Percentiles rank a stretch among this genome's conserved stretches.
Evolutionary conservation across 192 early-diverging fungal species (phyloP).

Genomic region (Funneliformis geosporum): DNA sequence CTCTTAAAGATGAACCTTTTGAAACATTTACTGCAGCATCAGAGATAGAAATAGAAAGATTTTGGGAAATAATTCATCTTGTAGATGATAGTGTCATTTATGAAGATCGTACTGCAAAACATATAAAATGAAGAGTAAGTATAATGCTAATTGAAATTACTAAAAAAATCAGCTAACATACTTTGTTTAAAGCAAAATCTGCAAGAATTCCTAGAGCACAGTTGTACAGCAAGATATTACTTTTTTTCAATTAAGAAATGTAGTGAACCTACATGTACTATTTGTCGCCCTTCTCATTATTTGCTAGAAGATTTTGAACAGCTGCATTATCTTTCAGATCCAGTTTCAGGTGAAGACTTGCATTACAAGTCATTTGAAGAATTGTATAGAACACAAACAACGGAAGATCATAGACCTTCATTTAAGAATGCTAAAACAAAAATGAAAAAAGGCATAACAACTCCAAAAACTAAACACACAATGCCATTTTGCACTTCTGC

Average conservation of each 20-base stretch:
- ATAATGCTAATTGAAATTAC: not conserved
- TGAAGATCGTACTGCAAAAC: not conserved
- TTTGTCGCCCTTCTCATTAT: not conserved
- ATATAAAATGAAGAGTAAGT: not conserved
- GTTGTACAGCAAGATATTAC: not conserved
- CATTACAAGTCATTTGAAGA: not conserved
- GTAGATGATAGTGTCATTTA: not conserved
- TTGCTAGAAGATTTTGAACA: not conserved
- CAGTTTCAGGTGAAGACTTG: not conserved
- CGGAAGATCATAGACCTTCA: not conserved
- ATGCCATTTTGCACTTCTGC: not conserved
- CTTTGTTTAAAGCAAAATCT: not conserved
- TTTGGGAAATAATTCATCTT: not conserved
- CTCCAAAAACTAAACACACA: not conserved
- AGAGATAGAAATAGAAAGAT: not conserved
- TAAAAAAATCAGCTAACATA: not conserved
- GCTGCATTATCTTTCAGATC: not conserved
- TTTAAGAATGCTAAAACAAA: not conserved
- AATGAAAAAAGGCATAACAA: not conserved
- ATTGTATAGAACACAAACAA: not conserved
- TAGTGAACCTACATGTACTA: not conserved
- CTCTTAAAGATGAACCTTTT: not conserved
- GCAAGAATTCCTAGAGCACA: not conserved
- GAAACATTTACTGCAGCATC: not conserved
- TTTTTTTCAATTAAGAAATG: conserved; percentile 8